Evolutionary conservation across 768 basidiomycete species (phyloP).

Genomic region (Boletus eberwhitei): DNA sequence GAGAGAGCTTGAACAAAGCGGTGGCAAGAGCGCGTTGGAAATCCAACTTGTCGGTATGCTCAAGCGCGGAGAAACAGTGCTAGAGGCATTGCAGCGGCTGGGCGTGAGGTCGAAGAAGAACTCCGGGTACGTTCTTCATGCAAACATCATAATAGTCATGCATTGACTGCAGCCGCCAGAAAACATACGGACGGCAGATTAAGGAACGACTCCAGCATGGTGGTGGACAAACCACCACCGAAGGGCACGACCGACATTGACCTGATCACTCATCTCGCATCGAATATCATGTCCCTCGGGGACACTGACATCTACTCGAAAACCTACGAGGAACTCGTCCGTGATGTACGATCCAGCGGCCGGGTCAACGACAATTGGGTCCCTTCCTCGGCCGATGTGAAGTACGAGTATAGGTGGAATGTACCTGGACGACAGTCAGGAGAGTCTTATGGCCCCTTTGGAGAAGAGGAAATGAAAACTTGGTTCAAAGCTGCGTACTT

Average conservation of each 20-base stretch:
- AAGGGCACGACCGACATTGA: slow-evolving; percentile 60
- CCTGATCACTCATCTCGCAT: slow-evolving; percentile 79
- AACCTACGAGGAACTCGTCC: slow-evolving; percentile 82
- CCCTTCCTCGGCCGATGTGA: slow-evolving; percentile 71
- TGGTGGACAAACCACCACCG: slow-evolving; percentile 42
- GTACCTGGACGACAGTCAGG: slow-evolving; percentile 46
- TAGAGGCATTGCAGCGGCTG: slow-evolving; percentile 84
- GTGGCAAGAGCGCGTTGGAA: slow-evolving; percentile 62
- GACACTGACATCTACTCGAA: slow-evolving; percentile 84
- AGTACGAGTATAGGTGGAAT: slow-evolving; percentile 83
- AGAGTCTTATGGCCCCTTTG: slow-evolving; percentile 75
- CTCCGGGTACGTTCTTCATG: slow-evolving; percentile 20
- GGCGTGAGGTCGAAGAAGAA: slow-evolving; percentile 61
- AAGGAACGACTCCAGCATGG: slow-evolving; percentile 41
- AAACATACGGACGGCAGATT: slow-evolving; percentile 33
- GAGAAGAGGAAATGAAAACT: slow-evolving; percentile 70
- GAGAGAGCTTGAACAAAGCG: slow-evolving; percentile 63
- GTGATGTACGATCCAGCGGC: slow-evolving; percentile 69
- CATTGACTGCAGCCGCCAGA: slow-evolving; percentile 9
- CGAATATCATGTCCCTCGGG: slow-evolving; percentile 82
- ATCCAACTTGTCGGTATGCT: slow-evolving; percentile 68
- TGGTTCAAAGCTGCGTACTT: slow-evolving; percentile 86
- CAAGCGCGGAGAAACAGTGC: slow-evolving; percentile 86
- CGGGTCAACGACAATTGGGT: slow-evolving; percentile 65
- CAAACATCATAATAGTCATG: neutral